Base-by-base conservation (phyloP, 2,329 filamentous ascomycete genomes). In the Arthrobotrys musiformis region DNA sequence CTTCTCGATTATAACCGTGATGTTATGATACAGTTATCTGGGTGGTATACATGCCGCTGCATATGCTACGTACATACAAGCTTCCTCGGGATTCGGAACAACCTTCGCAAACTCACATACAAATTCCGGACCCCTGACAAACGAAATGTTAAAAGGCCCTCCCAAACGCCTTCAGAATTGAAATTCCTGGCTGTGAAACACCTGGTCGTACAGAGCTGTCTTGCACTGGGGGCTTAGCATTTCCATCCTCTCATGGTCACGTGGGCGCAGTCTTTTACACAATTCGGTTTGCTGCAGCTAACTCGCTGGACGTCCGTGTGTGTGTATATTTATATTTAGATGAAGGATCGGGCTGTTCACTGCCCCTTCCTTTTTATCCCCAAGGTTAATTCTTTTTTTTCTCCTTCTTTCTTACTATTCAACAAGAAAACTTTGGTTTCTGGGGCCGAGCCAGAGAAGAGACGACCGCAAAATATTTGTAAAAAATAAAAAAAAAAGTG, bases 271-370 rank as follows among this genome's bases (percentile, higher is more conserved):
- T 58, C 37, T 54, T 33, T 35, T 54, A 19, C 26, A 13, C 26
- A 13, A 54, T 4, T 17, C 48, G 15, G 9, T n/a, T 17, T 54
- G 26, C 48, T 17, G 48, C 52, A 58, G 30, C 30, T 6, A n/a
- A 33, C n/a, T n/a, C n/a, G n/a, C n/a, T n/a, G n/a, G n/a, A n/a
- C n/a, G n/a, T n/a, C n/a, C n/a, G n/a, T n/a, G n/a, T n/a, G n/a
- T n/a, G n/a, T n/a, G n/a, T n/a, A n/a, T 35, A 33, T 58, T 7
- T 46, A 40, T 37, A 58, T 58, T 58, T 58, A 58, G 52, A 58
- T 40, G 0, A 2, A 11, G 2, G 19, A 13, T 8, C 19, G 30
- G 17, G 7, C 17, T n/a, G n/a, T 58, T 37, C 52, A 58, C 52
- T 24, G 52, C 52, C 52, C 17, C 52, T 40, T 58, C 7, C 2